These are phyloP conservation scores for Knufia fluminis DNA, from an alignment of 2,329 filamentous ascomycete species.

Conservation along the genomic window DNA sequence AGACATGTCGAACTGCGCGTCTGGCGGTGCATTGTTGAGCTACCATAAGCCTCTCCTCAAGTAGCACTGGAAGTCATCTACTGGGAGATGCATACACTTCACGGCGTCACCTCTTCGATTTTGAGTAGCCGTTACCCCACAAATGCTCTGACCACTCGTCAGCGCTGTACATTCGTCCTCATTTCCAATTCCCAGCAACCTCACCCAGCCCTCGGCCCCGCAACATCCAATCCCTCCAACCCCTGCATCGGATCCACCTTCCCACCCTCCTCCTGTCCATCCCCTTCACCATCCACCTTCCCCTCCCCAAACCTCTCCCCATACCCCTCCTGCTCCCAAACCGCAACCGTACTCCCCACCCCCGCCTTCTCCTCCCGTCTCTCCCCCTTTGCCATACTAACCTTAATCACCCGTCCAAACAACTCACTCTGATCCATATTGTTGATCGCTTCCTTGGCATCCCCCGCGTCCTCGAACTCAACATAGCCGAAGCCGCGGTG, in stretches of 20 bases:
- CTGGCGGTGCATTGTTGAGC: too few species aligned
- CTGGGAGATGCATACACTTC: too few species aligned
- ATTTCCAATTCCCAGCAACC: slow-evolving; percentile 29
- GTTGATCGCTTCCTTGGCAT: slow-evolving; percentile 91
- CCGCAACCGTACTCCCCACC: slow-evolving; percentile 80
- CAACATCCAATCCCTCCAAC: slow-evolving; percentile 84
- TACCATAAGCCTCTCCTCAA: too few species aligned
- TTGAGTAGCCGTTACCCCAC: too few species aligned
- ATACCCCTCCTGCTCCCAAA: slow-evolving; percentile 98
- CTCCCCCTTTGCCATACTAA: slow-evolving; percentile 81
- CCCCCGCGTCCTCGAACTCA: slow-evolving; percentile 76
- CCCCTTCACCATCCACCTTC: slow-evolving; percentile 58
- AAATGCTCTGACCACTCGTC: too few species aligned
- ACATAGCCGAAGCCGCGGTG: slow-evolving; percentile 96
- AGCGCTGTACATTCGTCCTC: background rate
- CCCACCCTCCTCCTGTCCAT: slow-evolving; percentile 45
- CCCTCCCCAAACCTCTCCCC: slow-evolving; percentile 77
- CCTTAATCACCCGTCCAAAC: slow-evolving; percentile 84
- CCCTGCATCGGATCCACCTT: slow-evolving; percentile 90
- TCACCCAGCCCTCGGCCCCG: slow-evolving; percentile 66
- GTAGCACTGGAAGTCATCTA: too few species aligned
- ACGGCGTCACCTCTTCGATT: too few species aligned
- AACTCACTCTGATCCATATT: slow-evolving; percentile 98
- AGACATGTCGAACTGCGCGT: too few species aligned
- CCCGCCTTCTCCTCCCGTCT: slow-evolving; percentile 60